Evolutionary conservation across 805 yeast genomes (phyloP), one percentile per base, ranked within the genome.

Genomic region (Cyberlindnera sargentensis): DNA sequence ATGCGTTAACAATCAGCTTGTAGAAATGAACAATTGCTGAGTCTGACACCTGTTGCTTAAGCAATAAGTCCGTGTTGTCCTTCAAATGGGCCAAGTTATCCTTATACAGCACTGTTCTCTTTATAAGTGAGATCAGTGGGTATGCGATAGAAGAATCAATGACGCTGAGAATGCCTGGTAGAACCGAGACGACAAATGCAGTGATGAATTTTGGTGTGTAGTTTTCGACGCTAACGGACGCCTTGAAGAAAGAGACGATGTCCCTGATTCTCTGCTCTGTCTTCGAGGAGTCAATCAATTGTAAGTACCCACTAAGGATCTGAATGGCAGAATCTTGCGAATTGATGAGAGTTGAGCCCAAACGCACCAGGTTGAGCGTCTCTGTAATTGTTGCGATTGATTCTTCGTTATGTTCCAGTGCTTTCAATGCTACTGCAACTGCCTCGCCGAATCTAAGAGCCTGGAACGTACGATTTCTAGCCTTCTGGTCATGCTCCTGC

Each of bases 391-490:
- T 20, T 3, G n/a, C 8, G 3, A 50, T n/a, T 7, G 51, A 30
- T 6, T 11, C 35, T 15, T 26, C 24, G 5, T 27, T 20, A 2
- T 34, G 31, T 2, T 33, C 11, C 7, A 57, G 39, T 1, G 42
- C 53, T 4, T 42, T 38, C 24, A 69, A 40, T 0, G 67, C 51
- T 24, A 50, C 47, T 2, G 51, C 36, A 1, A 68, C 42, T 2
- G 66, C 52, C 6, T 73, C 76, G 8, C 68, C 64, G 41, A 70
- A 59, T 45, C 66, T 72, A 32, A 73, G 55, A 36, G 64, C 67
- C 40, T 71, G 69, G 45, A 76, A 65, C 1, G 63, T 47, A 41
- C 62, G 66, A 39, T 67, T 65, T 48, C 79, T 72, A 36, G 61
- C 42, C 39, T 56, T 48, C 11, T 55, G 51, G n/a, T 63, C 61